A percentile compares a stretch with the other conserved stretches of the same genome.
Conservation (phyloP, 169 alveolate species). For the Eimeria praecox region DNA sequence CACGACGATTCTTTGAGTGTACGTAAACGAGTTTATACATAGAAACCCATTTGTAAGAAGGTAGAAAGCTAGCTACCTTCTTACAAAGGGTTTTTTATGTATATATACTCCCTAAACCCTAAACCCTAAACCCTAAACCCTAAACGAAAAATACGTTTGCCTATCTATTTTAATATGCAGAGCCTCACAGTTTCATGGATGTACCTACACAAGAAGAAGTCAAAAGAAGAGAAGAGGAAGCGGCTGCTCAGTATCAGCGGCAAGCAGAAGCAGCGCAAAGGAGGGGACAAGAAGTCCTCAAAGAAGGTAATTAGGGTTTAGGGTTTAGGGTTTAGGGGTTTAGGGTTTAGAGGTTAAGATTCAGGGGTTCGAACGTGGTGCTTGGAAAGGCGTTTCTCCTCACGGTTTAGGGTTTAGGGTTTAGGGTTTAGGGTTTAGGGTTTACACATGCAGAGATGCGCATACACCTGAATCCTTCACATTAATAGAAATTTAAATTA, state of each 20-base stretch:
- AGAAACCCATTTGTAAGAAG: too few relatives aligned
- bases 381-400: too few relatives aligned
- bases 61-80: too few relatives aligned
- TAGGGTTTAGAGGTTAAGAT: background rate
- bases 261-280: background rate
- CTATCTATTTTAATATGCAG: too few relatives aligned
- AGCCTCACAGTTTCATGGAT: slow-evolving; percentile 21
- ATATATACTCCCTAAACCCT: too few relatives aligned
- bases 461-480: too few relatives aligned
- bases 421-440: background rate
- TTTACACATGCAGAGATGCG: too few relatives aligned
- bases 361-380: background rate
- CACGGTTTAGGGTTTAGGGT: slow-evolving; percentile 15
- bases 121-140: background rate
- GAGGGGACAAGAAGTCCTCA: background rate
- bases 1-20: too few relatives aligned
- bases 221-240: background rate
- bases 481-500: too few relatives aligned
- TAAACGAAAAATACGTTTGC: too few relatives aligned
- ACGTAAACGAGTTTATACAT: too few relatives aligned
- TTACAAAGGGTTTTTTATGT: too few relatives aligned
- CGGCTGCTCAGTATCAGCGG: background rate
- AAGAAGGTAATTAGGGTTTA: slow-evolving; percentile 22
- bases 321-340: slow-evolving; percentile 14
- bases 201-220: slow-evolving; percentile 21